phyloP scores from a whole-genome alignment of 73 alveolate species.

The Paramecium octaurelia region DNA sequence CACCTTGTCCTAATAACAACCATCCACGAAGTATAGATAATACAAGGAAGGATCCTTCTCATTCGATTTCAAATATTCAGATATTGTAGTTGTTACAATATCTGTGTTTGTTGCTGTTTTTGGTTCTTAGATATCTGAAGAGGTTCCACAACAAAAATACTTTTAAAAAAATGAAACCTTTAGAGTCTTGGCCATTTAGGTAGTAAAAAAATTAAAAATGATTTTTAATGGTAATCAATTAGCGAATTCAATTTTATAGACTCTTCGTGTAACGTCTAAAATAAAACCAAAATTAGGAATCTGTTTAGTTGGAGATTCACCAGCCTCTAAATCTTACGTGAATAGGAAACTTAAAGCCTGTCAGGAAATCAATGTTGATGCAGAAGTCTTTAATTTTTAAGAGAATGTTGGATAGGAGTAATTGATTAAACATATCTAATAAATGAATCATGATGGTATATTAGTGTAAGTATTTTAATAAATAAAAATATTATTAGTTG shows the following conservation, averaged over 20 bases:
- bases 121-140: neutral
- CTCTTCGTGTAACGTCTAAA: neutral
- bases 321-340: constrained; percentile 15
- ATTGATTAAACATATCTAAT: neutral
- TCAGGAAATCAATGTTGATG: neutral
- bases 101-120: neutral
- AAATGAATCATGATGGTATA: constrained; percentile 23
- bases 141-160: constrained; percentile 1
- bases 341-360: constrained; percentile 36
- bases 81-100: neutral
- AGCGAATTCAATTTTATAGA: neutral
- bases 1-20: neutral
- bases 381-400: neutral
- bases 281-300: constrained; percentile 2
- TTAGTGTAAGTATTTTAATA: constrained; percentile 20
- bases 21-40: neutral
- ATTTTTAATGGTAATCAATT: constrained; percentile 15
- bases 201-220: neutral
- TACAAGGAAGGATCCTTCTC: neutral
- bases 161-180: neutral
- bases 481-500: constrained; percentile 42
- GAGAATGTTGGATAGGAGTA: neutral
- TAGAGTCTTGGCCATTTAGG: neutral
- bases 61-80: neutral
- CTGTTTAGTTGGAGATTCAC: constrained; percentile 38